phyloP scores from a whole-genome alignment of 2,329 filamentous ascomycete species.

The Xylariaceae sp. region DNA sequence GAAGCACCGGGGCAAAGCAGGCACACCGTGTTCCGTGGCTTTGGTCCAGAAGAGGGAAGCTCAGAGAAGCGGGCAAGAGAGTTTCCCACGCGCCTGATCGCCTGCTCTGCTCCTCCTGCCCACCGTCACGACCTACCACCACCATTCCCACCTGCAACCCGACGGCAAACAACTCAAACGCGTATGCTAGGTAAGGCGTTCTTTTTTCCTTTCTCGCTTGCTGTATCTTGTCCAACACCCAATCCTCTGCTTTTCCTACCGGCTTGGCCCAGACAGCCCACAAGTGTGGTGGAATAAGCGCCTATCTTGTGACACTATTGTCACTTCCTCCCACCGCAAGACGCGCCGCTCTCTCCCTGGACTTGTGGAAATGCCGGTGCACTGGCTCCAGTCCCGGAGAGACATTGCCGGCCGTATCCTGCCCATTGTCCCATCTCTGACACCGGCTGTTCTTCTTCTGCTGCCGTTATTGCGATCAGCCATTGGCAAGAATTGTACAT shows the following conservation, averaged over 20 bases:
- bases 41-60: too few species aligned
- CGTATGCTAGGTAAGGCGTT: conserved; percentile 28
- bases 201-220: conserved; percentile 7
- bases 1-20: too few species aligned
- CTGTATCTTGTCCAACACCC: conserved; percentile 12
- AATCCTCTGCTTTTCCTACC: conserved; percentile 8
- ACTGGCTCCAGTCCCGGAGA: conserved; percentile 17
- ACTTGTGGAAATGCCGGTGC: conserved; percentile 17
- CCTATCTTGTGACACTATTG: conserved; percentile 26
- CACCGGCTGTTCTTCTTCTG: conserved; percentile 4
- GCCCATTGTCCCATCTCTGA: conserved; percentile 1
- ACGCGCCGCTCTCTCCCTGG: conserved; percentile 14
- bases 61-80: too few species aligned
- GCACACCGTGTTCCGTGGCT: too few species aligned
- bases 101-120: conserved; percentile 18
- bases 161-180: conserved; percentile 22
- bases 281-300: conserved; percentile 24
- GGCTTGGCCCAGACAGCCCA: conserved; percentile 10
- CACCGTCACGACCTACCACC: conserved; percentile 19
- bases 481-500: conserved; percentile 5
- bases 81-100: conserved; percentile 4
- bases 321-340: conserved; percentile 15
- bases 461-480: conserved; percentile 2
- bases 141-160: conserved; percentile 19
- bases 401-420: conserved; percentile 13